These are phyloP conservation scores for Hygrocybe punicea DNA, from an alignment of 768 basidiomycete genomes.

Conservation along the genomic window DNA sequence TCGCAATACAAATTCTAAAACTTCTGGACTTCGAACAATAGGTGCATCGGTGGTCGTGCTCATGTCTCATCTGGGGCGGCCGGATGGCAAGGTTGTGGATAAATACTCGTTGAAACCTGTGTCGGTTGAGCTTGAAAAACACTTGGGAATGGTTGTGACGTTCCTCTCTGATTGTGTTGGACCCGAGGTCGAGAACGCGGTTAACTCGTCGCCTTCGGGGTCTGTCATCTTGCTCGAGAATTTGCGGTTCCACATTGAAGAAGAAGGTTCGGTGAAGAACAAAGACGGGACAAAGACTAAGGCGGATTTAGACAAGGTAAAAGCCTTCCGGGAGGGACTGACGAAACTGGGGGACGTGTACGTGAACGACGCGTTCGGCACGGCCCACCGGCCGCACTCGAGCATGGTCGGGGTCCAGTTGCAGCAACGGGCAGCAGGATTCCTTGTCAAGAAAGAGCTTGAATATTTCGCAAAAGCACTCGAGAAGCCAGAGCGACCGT, in stretches of 20 bases:
- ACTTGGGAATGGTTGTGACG: conserved; percentile 65
- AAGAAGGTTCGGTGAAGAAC: conserved; percentile 93
- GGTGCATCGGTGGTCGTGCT: conserved; percentile 81
- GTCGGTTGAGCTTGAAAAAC: conserved; percentile 72
- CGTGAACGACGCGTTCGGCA: conserved; percentile 98
- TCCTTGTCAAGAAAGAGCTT: conserved; percentile 97
- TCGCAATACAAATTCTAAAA: conserved; percentile 1
- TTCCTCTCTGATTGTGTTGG: conserved; percentile 89
- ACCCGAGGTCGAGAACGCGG: conserved; percentile 73
- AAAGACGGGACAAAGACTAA: conserved; percentile 93
- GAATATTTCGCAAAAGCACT: conserved; percentile 98
- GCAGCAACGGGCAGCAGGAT: conserved; percentile 87
- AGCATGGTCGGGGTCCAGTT: conserved; percentile 98
- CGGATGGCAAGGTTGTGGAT: conserved; percentile 82
- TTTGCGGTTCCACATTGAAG: conserved; percentile 96
- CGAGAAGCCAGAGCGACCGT: conserved; percentile 89
- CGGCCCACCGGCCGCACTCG: conserved; percentile 96
- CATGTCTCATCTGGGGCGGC: conserved; percentile 98
- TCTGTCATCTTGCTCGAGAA: conserved; percentile 92
- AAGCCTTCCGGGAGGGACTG: conserved; percentile 81
- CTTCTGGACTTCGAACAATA: conserved; percentile 29
- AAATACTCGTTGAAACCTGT: conserved; percentile 93
- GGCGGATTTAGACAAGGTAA: conserved; percentile 77
- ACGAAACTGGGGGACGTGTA: conserved; percentile 94
- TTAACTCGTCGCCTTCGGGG: conserved; percentile 61